A percentile compares a stretch with the other conserved stretches of the same genome.
Evolutionary conservation across 2,329 filamentous ascomycete genomes (phyloP).

Genomic region (Neonectria magnoliae): DNA sequence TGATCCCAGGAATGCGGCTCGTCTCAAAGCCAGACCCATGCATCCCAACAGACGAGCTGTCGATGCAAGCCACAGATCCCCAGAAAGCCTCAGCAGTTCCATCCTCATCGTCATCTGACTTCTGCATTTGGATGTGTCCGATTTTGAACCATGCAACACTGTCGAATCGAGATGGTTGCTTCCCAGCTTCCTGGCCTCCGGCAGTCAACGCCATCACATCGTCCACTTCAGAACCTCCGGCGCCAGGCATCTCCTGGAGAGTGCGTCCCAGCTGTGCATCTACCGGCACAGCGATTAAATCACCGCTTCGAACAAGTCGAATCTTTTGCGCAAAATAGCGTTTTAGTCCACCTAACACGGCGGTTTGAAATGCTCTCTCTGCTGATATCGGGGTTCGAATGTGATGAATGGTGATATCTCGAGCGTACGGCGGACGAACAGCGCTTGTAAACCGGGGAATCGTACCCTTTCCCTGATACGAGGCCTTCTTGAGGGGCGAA

Average conservation of each 20-base stretch:
- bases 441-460: conserved; percentile 66
- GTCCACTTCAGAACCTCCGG: conserved; percentile 74
- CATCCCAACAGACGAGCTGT: conserved; percentile 87
- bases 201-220: conserved; percentile 70
- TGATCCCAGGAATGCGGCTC: conserved; percentile 79
- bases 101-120: conserved; percentile 64
- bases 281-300: conserved; percentile 88
- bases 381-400: conserved; percentile 89
- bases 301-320: conserved; percentile 84
- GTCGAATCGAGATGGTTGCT: conserved; percentile 53
- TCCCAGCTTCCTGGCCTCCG: conserved; percentile 42
- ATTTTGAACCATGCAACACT: conserved; percentile 94
- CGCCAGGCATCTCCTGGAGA: conserved; percentile 75
- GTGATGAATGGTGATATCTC: conserved; percentile 87
- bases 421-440: conserved; percentile 67
- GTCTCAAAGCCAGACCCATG: conserved; percentile 90
- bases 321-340: conserved; percentile 86
- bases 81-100: conserved; percentile 76
- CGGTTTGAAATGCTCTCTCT: conserved; percentile 85
- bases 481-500: conserved; percentile 69
- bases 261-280: conserved; percentile 86
- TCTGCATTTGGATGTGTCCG: conserved; percentile 73
- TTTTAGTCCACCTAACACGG: conserved; percentile 87
- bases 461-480: conserved; percentile 61
- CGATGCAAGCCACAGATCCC: conserved; percentile 87